Percentiles rank a stretch among this genome's conserved stretches.
Conservation (phyloP, 805 yeast genomes). For the Myxozyma lipomycoides region DNA sequence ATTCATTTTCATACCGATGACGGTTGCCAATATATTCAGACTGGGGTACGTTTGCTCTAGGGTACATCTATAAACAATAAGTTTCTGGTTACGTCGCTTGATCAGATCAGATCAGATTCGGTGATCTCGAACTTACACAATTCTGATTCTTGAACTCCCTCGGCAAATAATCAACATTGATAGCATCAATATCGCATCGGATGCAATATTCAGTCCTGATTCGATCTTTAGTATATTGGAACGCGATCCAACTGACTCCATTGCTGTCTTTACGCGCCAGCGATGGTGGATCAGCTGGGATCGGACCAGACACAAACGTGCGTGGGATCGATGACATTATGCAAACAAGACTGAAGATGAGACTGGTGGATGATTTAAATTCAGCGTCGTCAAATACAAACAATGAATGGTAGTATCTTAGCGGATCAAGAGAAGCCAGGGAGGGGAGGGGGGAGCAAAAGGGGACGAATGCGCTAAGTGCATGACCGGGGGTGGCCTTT, state of each 20-base stretch:
- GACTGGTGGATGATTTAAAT: no score
- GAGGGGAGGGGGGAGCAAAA: background rate
- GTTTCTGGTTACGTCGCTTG: background rate
- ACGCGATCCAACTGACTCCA: constrained; percentile 36
- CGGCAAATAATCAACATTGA: constrained; percentile 31
- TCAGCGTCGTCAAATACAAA: no score
- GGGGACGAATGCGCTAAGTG: background rate
- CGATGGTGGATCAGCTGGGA: constrained; percentile 32
- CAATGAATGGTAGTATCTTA: no score
- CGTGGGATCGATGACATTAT: no score
- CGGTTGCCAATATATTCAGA: constrained; percentile 47
- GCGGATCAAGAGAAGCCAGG: background rate
- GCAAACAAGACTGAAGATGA: background rate
- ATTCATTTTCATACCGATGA: constrained; percentile 45
- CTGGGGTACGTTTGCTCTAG: constrained; percentile 45
- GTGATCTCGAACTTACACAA: constrained; percentile 34
- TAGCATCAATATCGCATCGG: constrained; percentile 38
- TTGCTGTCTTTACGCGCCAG: constrained; percentile 30
- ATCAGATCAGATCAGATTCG: background rate
- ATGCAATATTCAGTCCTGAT: constrained; percentile 34
- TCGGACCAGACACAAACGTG: constrained; percentile 33
- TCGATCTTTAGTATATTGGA: constrained; percentile 37
- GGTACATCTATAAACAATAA: constrained; percentile 38
- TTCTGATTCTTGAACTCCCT: constrained; percentile 40
- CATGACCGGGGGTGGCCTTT: no score